These are phyloP conservation scores for Mycena albidolilacea DNA, from an alignment of 768 basidiomycete genomes.

Conservation along the genomic window DNA sequence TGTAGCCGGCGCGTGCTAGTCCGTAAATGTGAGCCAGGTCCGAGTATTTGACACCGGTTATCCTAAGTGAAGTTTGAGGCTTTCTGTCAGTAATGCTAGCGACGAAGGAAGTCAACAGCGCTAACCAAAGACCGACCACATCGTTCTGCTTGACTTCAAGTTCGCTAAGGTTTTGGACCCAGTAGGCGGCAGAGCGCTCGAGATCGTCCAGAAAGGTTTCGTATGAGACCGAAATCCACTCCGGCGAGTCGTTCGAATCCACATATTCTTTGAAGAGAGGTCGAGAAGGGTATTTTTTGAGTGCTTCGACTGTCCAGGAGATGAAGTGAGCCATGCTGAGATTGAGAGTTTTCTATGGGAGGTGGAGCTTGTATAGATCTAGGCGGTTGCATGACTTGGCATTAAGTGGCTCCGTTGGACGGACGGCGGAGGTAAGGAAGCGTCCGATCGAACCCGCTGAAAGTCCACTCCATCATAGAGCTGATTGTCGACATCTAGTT, in stretches of 20 bases:
- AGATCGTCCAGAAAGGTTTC: constrained; percentile 13
- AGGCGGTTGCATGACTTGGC: too few relatives aligned
- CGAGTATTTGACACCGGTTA: constrained; percentile 43
- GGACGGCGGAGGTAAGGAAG: too few relatives aligned
- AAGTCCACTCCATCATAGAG: too few relatives aligned
- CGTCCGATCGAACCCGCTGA: too few relatives aligned
- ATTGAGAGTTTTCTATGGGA: too few relatives aligned
- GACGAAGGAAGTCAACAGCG: too few relatives aligned
- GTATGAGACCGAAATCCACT: constrained; percentile 25
- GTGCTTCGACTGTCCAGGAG: constrained; percentile 4
- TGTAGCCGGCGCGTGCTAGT: constrained; percentile 42
- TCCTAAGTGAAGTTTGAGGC: constrained; percentile 2
- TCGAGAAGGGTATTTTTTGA: constrained; percentile 16
- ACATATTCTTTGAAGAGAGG: constrained; percentile 22
- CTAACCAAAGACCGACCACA: constrained; percentile 26
- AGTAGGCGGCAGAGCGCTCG: constrained; percentile 21
- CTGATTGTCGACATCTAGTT: too few relatives aligned
- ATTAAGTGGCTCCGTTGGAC: too few relatives aligned
- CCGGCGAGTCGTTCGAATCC: not conserved
- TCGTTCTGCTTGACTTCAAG: constrained; percentile 9
- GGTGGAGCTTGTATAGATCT: too few relatives aligned
- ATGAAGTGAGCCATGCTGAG: constrained; percentile 28
- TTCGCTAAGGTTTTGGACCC: not conserved
- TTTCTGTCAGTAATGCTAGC: not conserved
- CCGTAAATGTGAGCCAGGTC: constrained; percentile 44